Evolutionary conservation across 2,329 filamentous ascomycete species (phyloP), one percentile per base, ranked within the genome.

Genomic region (Ascochyta koolunga): DNA sequence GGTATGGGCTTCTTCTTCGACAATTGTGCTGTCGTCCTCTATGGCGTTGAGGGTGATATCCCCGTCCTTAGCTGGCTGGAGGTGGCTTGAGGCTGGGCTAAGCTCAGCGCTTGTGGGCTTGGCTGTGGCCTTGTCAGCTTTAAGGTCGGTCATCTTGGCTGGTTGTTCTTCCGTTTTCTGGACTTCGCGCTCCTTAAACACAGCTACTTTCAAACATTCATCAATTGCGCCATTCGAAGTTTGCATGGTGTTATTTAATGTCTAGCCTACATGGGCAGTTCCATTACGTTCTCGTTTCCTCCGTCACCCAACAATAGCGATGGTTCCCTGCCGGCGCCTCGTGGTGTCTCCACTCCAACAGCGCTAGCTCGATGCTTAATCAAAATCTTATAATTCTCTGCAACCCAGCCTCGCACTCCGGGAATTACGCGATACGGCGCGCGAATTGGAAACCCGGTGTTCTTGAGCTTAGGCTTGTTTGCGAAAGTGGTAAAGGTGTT

Each of bases 1-100:
- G 27, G 64, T 60, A 15, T 68, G 64, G 15, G 53, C 63, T 41
- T 62, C 59, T 29, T 61, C 58, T 21, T 60, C 62, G 35, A 57
- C 46, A 19, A 54, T 38, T 18, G 48, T 46, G 15, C 49, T 49
- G 24, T 58, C 40, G 42, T 56, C 51, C 19, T 50, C 43, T n/a
- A 40, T 37, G 31, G 52, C 37, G 21, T 36, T 41, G 38, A 49
- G 18, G 2, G 39, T 33, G 40, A 37, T 22, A 39, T 29, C 45
- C 38, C 44, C 56, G 40, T 38, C n/a, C 7, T 47, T 35, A 25
- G 44, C 39, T 32, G 41, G 37, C 32, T 42, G 47, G 39, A 19
- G 48, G 31, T 57, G 42, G 48, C 50, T 49, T 39, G 58, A 36
- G 32, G 38, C 46, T 35, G 54, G 48, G 40, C 55, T 56, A 54